These are phyloP conservation scores for Macrolepiota albuminosa DNA, from an alignment of 768 basidiomycete genomes.

Conservation along the genomic window DNA sequence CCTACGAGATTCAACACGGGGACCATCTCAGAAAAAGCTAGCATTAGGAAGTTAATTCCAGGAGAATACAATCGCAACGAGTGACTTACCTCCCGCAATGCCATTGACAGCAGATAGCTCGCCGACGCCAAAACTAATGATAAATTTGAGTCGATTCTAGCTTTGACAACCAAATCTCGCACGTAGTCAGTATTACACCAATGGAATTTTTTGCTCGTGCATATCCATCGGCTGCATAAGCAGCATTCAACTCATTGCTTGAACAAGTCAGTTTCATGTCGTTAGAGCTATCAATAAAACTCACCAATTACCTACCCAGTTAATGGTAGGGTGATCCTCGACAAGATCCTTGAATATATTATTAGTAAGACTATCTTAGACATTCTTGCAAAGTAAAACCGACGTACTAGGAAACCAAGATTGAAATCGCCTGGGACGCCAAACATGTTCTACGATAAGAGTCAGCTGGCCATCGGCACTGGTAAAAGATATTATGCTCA, in stretches of 20 bases:
- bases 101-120: constrained; percentile 87
- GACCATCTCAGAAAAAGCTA: constrained; percentile 84
- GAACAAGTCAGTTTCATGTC: neutral
- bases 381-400: neutral
- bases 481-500: constrained; percentile 16
- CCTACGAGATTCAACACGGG: constrained; percentile 90
- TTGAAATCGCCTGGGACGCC: constrained; percentile 90
- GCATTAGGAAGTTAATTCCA: constrained; percentile 7
- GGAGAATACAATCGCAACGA: constrained; percentile 9
- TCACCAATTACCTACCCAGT: constrained; percentile 88
- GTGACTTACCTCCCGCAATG: constrained; percentile 55
- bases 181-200: constrained; percentile 79
- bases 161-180: constrained; percentile 9
- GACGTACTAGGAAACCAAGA: constrained; percentile 53
- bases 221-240: constrained; percentile 93
- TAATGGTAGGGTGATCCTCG: constrained; percentile 70
- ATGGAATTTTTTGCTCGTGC: constrained; percentile 78
- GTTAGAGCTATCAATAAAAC: neutral
- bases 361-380: constrained; percentile 2
- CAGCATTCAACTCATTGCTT: constrained; percentile 81
- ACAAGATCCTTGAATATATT: constrained; percentile 59
- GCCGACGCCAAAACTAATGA: constrained; percentile 80
- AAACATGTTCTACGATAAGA: constrained; percentile 57
- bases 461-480: neutral
- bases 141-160: neutral